phyloP scores from a whole-genome alignment of 768 basidiomycete genomes.

The Kwoniella bestiolae region DNA sequence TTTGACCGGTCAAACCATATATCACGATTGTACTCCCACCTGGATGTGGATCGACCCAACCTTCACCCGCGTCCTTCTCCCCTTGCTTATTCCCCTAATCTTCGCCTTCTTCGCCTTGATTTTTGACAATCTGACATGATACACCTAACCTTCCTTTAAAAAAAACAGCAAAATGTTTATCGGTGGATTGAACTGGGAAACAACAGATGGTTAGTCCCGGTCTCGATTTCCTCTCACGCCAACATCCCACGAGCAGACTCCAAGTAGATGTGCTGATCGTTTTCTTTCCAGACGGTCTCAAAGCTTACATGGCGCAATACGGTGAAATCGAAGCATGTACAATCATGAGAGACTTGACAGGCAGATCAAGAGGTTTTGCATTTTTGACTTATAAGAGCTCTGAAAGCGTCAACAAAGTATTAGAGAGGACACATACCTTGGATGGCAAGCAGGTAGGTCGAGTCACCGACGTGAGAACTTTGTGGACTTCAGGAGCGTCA shows the following conservation, averaged over 20 bases:
- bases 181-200: conserved; percentile 99
- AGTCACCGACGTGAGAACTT: no score
- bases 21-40: no score
- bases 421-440: conserved; percentile 90
- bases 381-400: conserved; percentile 96
- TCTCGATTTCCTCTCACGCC: no score
- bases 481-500: no score
- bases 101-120: no score
- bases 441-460: conserved; percentile 99
- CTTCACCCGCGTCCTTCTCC: no score
- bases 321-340: conserved; percentile 97
- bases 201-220: conserved; percentile 87
- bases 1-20: no score
- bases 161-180: conserved; percentile 96
- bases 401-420: conserved; percentile 89
- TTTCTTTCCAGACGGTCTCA: conserved; percentile 57
- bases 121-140: no score
- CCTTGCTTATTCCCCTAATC: no score
- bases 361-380: conserved; percentile 94
- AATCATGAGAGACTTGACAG: conserved; percentile 96
- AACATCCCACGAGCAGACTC: no score
- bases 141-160: conserved; percentile 1
- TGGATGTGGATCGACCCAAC: no score
- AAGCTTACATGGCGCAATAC: conserved; percentile 89
- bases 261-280: no score